Evolutionary conservation across 2,329 filamentous ascomycete species (phyloP).

Genomic region (Botryotinia calthae): DNA sequence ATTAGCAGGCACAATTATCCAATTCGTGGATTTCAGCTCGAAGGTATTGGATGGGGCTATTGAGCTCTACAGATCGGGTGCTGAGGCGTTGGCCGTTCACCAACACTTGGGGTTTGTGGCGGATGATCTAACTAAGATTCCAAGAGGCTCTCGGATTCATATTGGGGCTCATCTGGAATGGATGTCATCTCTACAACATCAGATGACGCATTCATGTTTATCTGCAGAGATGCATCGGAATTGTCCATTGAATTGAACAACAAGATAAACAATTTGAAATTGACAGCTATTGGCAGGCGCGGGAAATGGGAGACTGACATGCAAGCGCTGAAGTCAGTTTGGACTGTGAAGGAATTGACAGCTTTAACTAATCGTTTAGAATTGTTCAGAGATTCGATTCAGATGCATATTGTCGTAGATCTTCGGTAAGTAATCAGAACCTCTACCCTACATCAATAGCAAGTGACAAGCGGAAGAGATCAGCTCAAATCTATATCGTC

Average conservation of each 20-base stretch:
- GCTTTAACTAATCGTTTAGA: neutral
- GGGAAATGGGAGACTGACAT: conserved; percentile 8
- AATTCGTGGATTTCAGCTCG: conserved; percentile 26
- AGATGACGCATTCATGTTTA: neutral
- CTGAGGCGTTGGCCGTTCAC: conserved; percentile 9
- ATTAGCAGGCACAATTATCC: conserved; percentile 21
- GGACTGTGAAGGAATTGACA: neutral
- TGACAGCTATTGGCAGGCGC: neutral
- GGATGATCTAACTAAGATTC: conserved; percentile 11
- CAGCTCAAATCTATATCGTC: neutral
- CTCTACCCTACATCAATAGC: neutral
- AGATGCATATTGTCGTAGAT: conserved; percentile 5
- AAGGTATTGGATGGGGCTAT: conserved; percentile 20
- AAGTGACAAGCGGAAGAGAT: neutral
- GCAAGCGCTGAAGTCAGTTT: conserved; percentile 14
- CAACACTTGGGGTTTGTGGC: conserved; percentile 13
- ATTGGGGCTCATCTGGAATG: neutral
- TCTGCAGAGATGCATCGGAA: neutral
- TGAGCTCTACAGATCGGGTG: conserved; percentile 21
- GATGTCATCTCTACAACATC: neutral
- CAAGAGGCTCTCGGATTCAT: neutral
- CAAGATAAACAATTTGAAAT: neutral
- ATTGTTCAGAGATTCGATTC: neutral
- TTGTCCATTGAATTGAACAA: neutral
- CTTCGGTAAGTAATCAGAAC: neutral